phyloP scores from a whole-genome alignment of 805 yeast species.

The Phaffomyces opuntiae region DNA sequence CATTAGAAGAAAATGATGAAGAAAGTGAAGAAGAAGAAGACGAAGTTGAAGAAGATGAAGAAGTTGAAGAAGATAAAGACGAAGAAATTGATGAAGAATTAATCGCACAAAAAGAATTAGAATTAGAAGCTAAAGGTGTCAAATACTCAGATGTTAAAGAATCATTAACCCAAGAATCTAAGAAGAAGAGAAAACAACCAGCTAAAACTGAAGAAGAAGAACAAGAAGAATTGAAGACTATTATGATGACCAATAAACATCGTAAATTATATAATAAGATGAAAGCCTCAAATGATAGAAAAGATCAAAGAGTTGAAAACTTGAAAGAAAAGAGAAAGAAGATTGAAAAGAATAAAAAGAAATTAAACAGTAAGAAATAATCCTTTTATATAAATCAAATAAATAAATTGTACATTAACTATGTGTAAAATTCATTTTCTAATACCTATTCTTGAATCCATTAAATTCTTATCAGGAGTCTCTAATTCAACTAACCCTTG shows the following conservation, averaged over 20 bases:
- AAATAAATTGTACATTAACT: slow-evolving; percentile 2
- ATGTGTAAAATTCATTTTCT: slow-evolving; percentile 1
- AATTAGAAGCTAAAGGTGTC: slow-evolving; percentile 85
- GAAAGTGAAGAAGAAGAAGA: slow-evolving; percentile 45
- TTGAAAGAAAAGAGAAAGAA: slow-evolving; percentile 64
- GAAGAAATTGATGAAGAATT: slow-evolving; percentile 52
- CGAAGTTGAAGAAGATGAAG: slow-evolving; percentile 38
- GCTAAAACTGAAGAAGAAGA: slow-evolving; percentile 44
- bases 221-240: slow-evolving; percentile 87
- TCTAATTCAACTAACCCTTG: slow-evolving; percentile 60
- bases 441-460: slow-evolving; percentile 65
- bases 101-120: slow-evolving; percentile 72
- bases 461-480: slow-evolving; percentile 70
- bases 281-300: slow-evolving; percentile 84
- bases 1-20: slow-evolving; percentile 31
- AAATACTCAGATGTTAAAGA: slow-evolving; percentile 55
- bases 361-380: slow-evolving; percentile 13
- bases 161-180: slow-evolving; percentile 22
- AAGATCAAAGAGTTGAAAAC: slow-evolving; percentile 66
- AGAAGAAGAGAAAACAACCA: slow-evolving; percentile 32
- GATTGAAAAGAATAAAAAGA: slow-evolving; percentile 44
- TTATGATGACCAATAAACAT: slow-evolving; percentile 97
- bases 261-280: slow-evolving; percentile 89
- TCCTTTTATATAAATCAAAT: not conserved
- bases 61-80: slow-evolving; percentile 35